Base-by-base conservation (phyloP, 2,329 filamentous ascomycete species). In the Sclerotinia sclerotiorum region DNA sequence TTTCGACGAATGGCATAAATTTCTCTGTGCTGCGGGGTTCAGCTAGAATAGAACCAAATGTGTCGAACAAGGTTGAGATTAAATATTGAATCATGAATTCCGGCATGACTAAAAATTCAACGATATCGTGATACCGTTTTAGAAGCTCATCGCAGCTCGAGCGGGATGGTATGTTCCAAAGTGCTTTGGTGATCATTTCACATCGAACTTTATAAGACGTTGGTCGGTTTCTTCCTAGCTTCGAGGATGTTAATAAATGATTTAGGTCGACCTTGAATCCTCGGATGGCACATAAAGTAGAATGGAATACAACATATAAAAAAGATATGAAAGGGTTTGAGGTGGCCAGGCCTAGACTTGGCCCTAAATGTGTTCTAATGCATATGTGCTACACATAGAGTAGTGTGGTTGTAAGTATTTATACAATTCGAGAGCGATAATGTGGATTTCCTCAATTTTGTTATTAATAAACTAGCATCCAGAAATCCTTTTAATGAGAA, bases 81-180 rank as follows among this genome's bases (percentile, higher is more conserved):
- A 69, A 69, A 65, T 76, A 71, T 27, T 62, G 68, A n/a, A 76
- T 72, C 57, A 77, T 67, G 8, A 68, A 54, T 21, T 60, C 52
- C 51, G 74, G 70, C 39, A 75, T 24, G 13, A 55, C 69, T 44
- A 63, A 24, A 6, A 48, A 46, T 32, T 73, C 67, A 32, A 70
- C 63, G 7, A 71, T 66, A 6, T 57, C 57, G 3, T 65, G 51
- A 8, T 67, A 71, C 7, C 51, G 69, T 21, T 24, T 42, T 48
- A 73, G 57, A 15, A 77, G 69, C 15, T 44, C 49, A 19, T 72
- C 64, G n/a, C 74, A 75, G 13, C 72, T 72, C n/a, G 73, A 72
- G 48, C 63, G 71, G 7, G 73, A 70, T 4, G 75, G 74, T 29
- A 76, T 69, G 60, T 76, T 76, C 52, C 54, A 70, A 11, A 76